phyloP scores from a whole-genome alignment of 1,139 yeast genomes.

The Yamadazyma pseudoaaseri region DNA sequence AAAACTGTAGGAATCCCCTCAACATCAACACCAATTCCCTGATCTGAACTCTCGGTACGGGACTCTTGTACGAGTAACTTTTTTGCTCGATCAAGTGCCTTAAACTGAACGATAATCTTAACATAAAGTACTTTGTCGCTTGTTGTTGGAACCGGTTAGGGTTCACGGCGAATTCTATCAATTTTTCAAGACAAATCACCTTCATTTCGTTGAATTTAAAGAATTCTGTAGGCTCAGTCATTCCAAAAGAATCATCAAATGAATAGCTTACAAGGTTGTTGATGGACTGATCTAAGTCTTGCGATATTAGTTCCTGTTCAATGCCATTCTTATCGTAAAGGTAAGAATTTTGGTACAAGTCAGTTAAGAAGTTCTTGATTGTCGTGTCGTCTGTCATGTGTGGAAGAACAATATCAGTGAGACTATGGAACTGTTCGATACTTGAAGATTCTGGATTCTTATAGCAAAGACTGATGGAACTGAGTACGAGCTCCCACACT shows the following conservation, averaged over 20 bases:
- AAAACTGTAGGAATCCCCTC: constrained; percentile 20
- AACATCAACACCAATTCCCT: constrained; percentile 29
- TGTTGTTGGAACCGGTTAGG: constrained; percentile 16
- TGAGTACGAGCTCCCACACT: constrained; percentile 47
- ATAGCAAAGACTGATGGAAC: constrained; percentile 43
- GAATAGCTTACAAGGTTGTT: constrained; percentile 22
- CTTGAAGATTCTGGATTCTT: constrained; percentile 36
- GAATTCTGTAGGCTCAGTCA: constrained; percentile 26
- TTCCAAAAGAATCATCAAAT: constrained; percentile 31
- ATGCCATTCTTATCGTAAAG: constrained; percentile 32
- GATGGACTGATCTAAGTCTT: constrained; percentile 12
- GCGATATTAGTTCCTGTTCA: constrained; percentile 20
- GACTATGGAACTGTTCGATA: constrained; percentile 40
- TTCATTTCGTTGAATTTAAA: constrained; percentile 27
- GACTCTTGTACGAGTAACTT: constrained; percentile 27
- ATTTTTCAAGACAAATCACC: constrained; percentile 30
- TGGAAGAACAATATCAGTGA: constrained; percentile 45
- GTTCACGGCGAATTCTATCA: constrained; percentile 24
- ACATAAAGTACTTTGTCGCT: constrained; percentile 24
- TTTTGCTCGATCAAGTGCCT: constrained; percentile 37
- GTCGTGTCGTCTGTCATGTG: constrained; percentile 24
- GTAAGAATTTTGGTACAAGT: constrained; percentile 31
- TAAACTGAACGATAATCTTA: constrained; percentile 32
- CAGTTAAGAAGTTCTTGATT: constrained; percentile 42
- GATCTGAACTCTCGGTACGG: constrained; percentile 37